A percentile compares a stretch with the other conserved stretches of the same genome.
These are phyloP conservation scores for Bocquillonia castaneifolia DNA, from an alignment of 441 rosid species.

Conservation along the genomic window DNA sequence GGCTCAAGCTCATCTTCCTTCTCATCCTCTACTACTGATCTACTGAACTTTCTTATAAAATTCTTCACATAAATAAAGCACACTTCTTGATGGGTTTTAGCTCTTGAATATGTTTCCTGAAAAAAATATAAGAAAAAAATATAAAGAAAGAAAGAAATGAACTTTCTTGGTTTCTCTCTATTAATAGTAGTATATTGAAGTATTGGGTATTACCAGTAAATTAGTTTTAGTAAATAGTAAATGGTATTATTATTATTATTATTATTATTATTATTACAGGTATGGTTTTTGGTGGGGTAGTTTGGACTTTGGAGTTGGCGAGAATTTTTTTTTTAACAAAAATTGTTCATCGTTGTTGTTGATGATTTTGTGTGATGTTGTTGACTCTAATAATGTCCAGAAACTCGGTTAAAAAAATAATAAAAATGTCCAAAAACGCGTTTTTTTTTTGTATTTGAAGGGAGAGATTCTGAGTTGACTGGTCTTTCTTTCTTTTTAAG, in stretches of 20 bases:
- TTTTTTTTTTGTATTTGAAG: neutral
- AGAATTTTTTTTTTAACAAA: too few species aligned
- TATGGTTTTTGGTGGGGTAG: constrained; percentile 6
- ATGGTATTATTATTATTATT: too few species aligned
- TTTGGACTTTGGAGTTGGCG: constrained; percentile 17
- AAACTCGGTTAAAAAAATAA: constrained; percentile 33
- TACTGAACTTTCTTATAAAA: neutral
- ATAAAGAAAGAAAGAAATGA: neutral
- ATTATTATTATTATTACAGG: too few species aligned
- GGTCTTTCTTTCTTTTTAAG: constrained; percentile 18
- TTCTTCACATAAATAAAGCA: neutral
- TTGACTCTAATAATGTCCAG: constrained; percentile 38
- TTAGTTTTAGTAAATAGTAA: too few species aligned
- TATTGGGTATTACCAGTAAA: too few species aligned
- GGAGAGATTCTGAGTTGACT: constrained; percentile 22
- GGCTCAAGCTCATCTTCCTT: constrained; percentile 38
- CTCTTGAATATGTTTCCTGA: neutral
- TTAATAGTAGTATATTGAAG: too few species aligned
- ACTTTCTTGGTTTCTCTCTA: neutral
- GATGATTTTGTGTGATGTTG: too few species aligned
- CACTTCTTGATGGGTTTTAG: neutral
- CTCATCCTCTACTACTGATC: neutral
- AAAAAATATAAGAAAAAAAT: neutral
- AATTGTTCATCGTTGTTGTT: too few species aligned
- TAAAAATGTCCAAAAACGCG: constrained; percentile 27